phyloP scores from a whole-genome alignment of 768 basidiomycete genomes.

The Leccinum aurantiacum region DNA sequence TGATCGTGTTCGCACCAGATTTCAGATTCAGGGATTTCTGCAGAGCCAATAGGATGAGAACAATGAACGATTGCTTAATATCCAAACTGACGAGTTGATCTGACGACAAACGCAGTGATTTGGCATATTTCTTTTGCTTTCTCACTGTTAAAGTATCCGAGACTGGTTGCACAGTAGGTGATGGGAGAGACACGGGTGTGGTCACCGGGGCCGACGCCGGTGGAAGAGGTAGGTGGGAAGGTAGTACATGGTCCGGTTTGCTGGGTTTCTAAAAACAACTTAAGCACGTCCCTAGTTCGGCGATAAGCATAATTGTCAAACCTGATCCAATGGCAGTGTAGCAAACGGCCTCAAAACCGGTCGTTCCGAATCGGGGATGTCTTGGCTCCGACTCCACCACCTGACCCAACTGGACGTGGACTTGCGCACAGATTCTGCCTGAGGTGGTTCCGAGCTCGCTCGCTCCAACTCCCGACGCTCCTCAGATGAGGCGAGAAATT shows the following conservation, averaged over 20 bases:
- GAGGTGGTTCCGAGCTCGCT: slow-evolving; percentile 38
- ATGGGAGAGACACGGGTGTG: slow-evolving; percentile 35
- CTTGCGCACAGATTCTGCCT: slow-evolving; percentile 35
- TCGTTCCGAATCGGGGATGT: slow-evolving; percentile 27
- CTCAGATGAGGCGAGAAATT: slow-evolving; percentile 20
- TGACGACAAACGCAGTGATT: slow-evolving; percentile 89
- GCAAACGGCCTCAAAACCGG: slow-evolving; percentile 24
- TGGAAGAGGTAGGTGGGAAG: slow-evolving; percentile 9
- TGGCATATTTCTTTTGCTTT: slow-evolving; percentile 67
- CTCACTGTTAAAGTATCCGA: slow-evolving; percentile 6
- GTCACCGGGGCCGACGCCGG: slow-evolving; percentile 49
- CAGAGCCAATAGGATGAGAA: slow-evolving; percentile 1
- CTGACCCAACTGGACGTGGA: slow-evolving; percentile 71
- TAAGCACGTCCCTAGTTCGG: slow-evolving; percentile 1
- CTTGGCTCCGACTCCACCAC: slow-evolving; percentile 77
- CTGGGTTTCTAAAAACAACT: slow-evolving; percentile 13
- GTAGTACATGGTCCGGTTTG: slow-evolving; percentile 1
- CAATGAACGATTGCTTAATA: background rate
- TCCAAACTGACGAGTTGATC: slow-evolving; percentile 76
- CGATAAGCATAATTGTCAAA: slow-evolving; percentile 4
- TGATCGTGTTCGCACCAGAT: slow-evolving; percentile 86
- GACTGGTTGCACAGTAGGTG: slow-evolving; percentile 32
- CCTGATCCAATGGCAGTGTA: slow-evolving; percentile 28
- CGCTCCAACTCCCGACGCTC: slow-evolving; percentile 36
- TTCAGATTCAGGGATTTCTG: slow-evolving; percentile 86